A percentile compares a stretch with the other conserved stretches of the same genome.
phyloP scores from a whole-genome alignment of 2,329 filamentous ascomycete species.

The Diaporthe vexans region DNA sequence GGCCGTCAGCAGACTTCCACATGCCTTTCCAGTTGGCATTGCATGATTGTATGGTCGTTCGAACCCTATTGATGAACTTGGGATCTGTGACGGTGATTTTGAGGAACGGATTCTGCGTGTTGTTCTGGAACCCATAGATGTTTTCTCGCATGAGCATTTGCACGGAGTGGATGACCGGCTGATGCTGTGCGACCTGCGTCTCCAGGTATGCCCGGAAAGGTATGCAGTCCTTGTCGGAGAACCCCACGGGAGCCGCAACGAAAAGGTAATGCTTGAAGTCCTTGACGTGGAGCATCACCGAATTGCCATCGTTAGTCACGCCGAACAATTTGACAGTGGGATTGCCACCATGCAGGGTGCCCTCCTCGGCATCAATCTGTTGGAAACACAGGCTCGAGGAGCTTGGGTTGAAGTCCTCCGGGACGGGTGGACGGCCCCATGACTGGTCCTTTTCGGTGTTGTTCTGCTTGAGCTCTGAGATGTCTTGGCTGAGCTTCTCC shows the following conservation, averaged over 20 bases:
- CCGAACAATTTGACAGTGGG: constrained; percentile 93
- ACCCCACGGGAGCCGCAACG: constrained; percentile 86
- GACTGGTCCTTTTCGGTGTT: constrained; percentile 95
- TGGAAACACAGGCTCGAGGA: constrained; percentile 87
- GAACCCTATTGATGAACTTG: constrained; percentile 83
- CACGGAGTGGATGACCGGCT: constrained; percentile 83
- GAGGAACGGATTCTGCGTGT: constrained; percentile 90
- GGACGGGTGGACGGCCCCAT: constrained; percentile 77
- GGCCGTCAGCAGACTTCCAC: constrained; percentile 79
- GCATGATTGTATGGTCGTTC: constrained; percentile 80
- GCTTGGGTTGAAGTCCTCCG: constrained; percentile 66
- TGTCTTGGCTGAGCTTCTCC: constrained; percentile 96
- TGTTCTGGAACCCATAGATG: constrained; percentile 94
- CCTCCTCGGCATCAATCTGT: constrained; percentile 95
- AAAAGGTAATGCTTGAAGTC: constrained; percentile 98
- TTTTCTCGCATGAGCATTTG: constrained; percentile 88
- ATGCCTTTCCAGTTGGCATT: constrained; percentile 90
- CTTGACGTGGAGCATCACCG: constrained; percentile 93
- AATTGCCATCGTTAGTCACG: constrained; percentile 87
- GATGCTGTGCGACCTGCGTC: constrained; percentile 79
- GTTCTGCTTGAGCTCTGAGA: constrained; percentile 84
- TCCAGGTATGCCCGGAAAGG: constrained; percentile 87
- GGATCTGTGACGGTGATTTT: constrained; percentile 95
- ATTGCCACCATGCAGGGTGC: constrained; percentile 80
- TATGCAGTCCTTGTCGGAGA: constrained; percentile 82